Base-by-base conservation (phyloP, 495 filamentous ascomycete species). In the Talaromyces stipitatus region DNA sequence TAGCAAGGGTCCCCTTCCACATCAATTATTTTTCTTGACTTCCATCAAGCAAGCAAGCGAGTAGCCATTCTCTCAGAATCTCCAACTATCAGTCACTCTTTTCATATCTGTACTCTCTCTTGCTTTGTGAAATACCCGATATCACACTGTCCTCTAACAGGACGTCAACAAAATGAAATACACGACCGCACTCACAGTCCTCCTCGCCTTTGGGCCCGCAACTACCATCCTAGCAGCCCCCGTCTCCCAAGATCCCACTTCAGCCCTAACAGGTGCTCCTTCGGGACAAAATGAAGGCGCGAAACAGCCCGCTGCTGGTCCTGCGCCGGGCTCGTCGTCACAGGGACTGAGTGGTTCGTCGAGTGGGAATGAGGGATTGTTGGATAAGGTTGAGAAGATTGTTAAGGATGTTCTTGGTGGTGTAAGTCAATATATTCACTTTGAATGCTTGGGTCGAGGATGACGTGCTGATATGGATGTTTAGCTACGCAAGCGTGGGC, bases 171-270 rank as follows among this genome's bases (percentile, higher is more conserved):
- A 64, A 54, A 71, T 72, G 58, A 67, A 50, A 41, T 46, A 69
- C 59, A 68, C 69, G 5, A 60, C 72, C 54, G 62, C 71, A 45
- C 55, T 77, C 60, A 70, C 67, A 60, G 66, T 75, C 4, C 22
- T 72, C 48, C 65, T 77, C 20, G 60, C 71, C 47, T 56, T 66
- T 32, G 66, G 65, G 29, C 71, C 72, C 27, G 61, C 64, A 10
- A 57, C 67, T 4, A 48, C 3, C 6, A 65, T 72, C 24, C 61
- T 77, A 16, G 63, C 73, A 12, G 65, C 64, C 16, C 73, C 69
- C 4, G 43, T 65, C 32, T 12, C 58, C 45, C 27, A 60, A 36
- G 62, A 10, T 4, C n/a, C 53, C 4, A 28, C 18, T 22, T 38
- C 41, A 43, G 24, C 22, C 18, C 46, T 50, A n/a, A 32, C 28